Evolutionary conservation across 129 eudicot genomes (phyloP).

Genomic region (Flaveria sonorensis): DNA sequence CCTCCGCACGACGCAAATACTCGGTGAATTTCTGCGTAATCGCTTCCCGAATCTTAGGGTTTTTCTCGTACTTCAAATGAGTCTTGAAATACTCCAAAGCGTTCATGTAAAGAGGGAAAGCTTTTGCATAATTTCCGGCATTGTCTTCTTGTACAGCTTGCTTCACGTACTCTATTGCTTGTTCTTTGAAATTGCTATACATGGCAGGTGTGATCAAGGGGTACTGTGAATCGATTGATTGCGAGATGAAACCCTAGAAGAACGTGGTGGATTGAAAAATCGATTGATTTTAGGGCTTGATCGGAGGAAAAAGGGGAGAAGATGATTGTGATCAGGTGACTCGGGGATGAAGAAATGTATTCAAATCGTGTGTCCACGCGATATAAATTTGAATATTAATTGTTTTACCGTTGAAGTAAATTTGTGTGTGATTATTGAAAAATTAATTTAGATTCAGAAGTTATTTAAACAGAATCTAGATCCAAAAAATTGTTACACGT

Average conservation of each 20-base stretch:
- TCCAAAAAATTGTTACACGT: background rate
- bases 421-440: background rate
- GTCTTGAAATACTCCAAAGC: slow-evolving; percentile 88
- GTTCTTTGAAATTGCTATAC: slow-evolving; percentile 96
- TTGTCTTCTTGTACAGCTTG: slow-evolving; percentile 91
- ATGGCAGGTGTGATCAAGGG: slow-evolving; percentile 35
- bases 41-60: slow-evolving; percentile 88
- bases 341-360: slow-evolving; percentile 14
- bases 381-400: background rate
- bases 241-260: slow-evolving; percentile 23
- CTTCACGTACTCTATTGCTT: slow-evolving; percentile 85
- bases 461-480: background rate
- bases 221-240: slow-evolving; percentile 8
- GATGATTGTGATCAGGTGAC: slow-evolving; percentile 33
- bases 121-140: slow-evolving; percentile 82
- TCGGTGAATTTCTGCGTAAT: slow-evolving; percentile 91
- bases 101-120: slow-evolving; percentile 85
- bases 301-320: slow-evolving; percentile 19
- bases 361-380: background rate
- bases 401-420: background rate
- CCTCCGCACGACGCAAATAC: slow-evolving; percentile 91
- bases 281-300: slow-evolving; percentile 35
- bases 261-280: slow-evolving; percentile 7
- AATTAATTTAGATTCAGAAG: background rate
- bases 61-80: slow-evolving; percentile 88